These are phyloP conservation scores for Monosporascus sp. DNA, from an alignment of 2,329 filamentous ascomycete genomes.

Conservation along the genomic window DNA sequence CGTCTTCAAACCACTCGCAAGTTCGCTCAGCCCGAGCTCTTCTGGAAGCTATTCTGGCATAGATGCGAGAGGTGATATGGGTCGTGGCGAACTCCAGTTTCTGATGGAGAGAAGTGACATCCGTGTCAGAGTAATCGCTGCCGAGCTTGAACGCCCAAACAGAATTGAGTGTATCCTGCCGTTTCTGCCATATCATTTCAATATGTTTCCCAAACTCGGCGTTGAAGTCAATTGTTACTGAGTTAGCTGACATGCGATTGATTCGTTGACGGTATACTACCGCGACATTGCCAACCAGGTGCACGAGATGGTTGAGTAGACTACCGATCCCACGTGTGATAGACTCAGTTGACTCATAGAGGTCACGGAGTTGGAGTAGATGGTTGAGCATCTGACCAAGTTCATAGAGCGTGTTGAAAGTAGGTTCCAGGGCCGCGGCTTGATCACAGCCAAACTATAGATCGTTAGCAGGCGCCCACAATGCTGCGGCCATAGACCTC, in stretches of 20 bases:
- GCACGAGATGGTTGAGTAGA: conserved; percentile 31
- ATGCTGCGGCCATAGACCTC: neutral
- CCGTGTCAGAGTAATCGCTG: conserved; percentile 12
- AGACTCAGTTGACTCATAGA: conserved; percentile 26
- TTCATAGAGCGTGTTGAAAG: conserved; percentile 34
- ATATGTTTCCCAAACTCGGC: conserved; percentile 30
- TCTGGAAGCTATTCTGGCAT: conserved; percentile 32
- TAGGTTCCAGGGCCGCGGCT: conserved; percentile 32
- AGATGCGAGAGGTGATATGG: conserved; percentile 23
- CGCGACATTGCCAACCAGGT: conserved; percentile 29
- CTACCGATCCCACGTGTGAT: conserved; percentile 29
- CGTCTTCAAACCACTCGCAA: conserved; percentile 33
- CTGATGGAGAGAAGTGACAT: conserved; percentile 25
- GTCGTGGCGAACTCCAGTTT: conserved; percentile 25
- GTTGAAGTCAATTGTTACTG: conserved; percentile 31
- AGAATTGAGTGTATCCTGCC: conserved; percentile 27
- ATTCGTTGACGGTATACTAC: conserved; percentile 31
- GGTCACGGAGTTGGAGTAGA: conserved; percentile 30
- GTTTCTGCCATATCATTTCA: conserved; percentile 28
- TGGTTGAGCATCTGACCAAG: conserved; percentile 32
- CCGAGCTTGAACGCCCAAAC: conserved; percentile 32
- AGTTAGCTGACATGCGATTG: conserved; percentile 20
- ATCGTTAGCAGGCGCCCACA: too few relatives aligned
- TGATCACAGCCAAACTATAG: conserved; percentile 33
- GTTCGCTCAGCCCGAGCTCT: conserved; percentile 34